Percentiles rank a stretch among this genome's conserved stretches.
These are phyloP conservation scores for Aspergillus carlsbadensis DNA, from an alignment of 495 filamentous ascomycete species.

Conservation along the genomic window DNA sequence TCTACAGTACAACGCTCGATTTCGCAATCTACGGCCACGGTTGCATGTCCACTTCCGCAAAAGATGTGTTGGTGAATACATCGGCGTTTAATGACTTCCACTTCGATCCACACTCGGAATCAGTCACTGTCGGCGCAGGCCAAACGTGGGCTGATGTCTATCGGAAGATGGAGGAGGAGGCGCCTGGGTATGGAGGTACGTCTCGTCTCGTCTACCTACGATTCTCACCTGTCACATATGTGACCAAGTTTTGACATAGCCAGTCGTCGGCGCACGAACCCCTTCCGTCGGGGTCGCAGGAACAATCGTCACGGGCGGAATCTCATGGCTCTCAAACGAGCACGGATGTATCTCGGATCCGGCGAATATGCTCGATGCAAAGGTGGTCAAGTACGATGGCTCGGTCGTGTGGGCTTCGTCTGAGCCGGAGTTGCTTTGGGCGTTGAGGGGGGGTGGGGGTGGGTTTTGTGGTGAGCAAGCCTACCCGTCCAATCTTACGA, in stretches of 20 bases:
- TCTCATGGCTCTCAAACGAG: slow-evolving; percentile 17
- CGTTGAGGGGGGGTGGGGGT: slow-evolving; percentile 43
- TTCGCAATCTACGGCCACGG: slow-evolving; percentile 14
- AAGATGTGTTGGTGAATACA: slow-evolving; percentile 15
- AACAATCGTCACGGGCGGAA: slow-evolving; percentile 9
- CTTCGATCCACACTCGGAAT: slow-evolving; percentile 14
- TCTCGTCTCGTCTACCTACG: not conserved
- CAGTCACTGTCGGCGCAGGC: slow-evolving; percentile 15
- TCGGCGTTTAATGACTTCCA: slow-evolving; percentile 18
- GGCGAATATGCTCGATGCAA: slow-evolving; percentile 19
- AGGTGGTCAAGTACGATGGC: slow-evolving; percentile 20
- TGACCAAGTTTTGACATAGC: too few species aligned
- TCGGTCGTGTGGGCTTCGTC: slow-evolving; percentile 17
- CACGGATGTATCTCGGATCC: slow-evolving; percentile 16
- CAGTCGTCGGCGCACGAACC: slow-evolving; percentile 18
- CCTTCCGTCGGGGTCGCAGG: slow-evolving; percentile 16
- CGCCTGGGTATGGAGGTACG: slow-evolving; percentile 15
- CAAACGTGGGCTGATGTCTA: slow-evolving; percentile 18
- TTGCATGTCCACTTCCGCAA: slow-evolving; percentile 10
- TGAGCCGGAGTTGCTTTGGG: slow-evolving; percentile 40
- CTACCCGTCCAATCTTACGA: too few species aligned
- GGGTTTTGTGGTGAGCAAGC: slow-evolving; percentile 41
- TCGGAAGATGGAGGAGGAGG: slow-evolving; percentile 7
- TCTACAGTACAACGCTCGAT: slow-evolving; percentile 12
- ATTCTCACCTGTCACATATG: too few species aligned